Conservation (phyloP, 2,329 filamentous ascomycete species). For the Pyrenochaeta sp. region DNA sequence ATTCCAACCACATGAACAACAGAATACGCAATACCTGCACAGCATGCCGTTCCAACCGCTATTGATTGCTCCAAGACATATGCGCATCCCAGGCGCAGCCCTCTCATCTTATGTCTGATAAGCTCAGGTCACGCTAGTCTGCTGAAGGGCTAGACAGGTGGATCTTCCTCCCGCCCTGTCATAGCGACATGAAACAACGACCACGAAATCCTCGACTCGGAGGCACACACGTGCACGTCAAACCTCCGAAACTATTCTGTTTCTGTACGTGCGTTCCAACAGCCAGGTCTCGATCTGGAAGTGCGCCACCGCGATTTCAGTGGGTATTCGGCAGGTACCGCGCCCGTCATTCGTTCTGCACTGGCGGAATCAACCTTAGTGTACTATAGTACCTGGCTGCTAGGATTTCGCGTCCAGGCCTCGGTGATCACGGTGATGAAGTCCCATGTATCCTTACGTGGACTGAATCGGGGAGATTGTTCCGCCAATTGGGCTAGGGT, state of each 20-base stretch:
- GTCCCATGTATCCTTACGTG: not conserved
- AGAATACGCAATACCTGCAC: too few relatives aligned
- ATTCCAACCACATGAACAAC: too few relatives aligned
- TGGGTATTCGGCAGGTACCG: not conserved
- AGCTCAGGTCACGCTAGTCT: conserved; percentile 7
- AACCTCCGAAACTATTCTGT: conserved; percentile 3
- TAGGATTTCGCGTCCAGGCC: not conserved
- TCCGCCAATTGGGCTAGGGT: conserved; percentile 15
- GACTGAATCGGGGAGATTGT: conserved; percentile 3
- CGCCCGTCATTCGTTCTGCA: not conserved
- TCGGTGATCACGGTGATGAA: conserved; percentile 7
- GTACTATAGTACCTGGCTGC: not conserved
- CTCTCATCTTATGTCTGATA: conserved; percentile 10
- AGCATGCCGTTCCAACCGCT: not conserved
- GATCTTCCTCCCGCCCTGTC: conserved; percentile 7
- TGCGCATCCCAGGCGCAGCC: not conserved
- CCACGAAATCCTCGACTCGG: not conserved
- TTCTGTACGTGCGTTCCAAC: not conserved
- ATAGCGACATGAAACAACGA: conserved; percentile 8
- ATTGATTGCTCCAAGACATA: too few relatives aligned
- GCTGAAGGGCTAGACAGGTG: conserved; percentile 2
- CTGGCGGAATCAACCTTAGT: not conserved
- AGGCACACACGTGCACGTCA: not conserved
- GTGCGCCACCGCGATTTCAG: not conserved
- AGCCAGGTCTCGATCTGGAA: not conserved